Percentiles rank a stretch among this genome's conserved stretches.
phyloP scores from a whole-genome alignment of 1,284 basidiomycete species.

The Trametes pubescens region DNA sequence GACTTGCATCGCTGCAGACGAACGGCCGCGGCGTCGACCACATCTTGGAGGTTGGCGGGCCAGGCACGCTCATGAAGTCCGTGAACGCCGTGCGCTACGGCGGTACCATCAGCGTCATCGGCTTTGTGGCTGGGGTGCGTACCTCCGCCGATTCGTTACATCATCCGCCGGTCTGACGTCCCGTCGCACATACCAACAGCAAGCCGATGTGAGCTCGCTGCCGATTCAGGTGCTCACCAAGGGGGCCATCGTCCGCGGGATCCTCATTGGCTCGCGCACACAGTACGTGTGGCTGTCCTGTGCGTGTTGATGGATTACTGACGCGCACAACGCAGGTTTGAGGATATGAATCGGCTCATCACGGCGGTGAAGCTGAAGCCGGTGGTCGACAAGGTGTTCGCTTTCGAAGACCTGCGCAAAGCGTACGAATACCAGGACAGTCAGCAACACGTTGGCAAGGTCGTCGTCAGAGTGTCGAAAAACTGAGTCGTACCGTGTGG shows the following conservation, averaged over 20 bases:
- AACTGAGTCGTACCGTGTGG: conserved; percentile 15
- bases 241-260: conserved; percentile 5
- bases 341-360: conserved; percentile 49
- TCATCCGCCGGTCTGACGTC: background rate
- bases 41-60: conserved; percentile 53
- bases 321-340: conserved; percentile 37
- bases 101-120: conserved; percentile 51
- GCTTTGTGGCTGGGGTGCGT: conserved; percentile 45
- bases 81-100: conserved; percentile 45
- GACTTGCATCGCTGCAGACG: conserved; percentile 26
- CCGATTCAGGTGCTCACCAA: conserved; percentile 5
- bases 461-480: conserved; percentile 44
- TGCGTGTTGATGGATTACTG: background rate
- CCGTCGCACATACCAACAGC: background rate
- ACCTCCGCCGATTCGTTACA: background rate
- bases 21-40: conserved; percentile 52
- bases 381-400: conserved; percentile 51
- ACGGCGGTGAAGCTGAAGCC: conserved; percentile 45
- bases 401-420: conserved; percentile 47
- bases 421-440: conserved; percentile 49
- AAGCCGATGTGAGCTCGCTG: conserved; percentile 14
- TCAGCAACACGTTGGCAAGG: conserved; percentile 48
- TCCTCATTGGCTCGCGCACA: conserved; percentile 14
- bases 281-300: background rate
- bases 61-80: conserved; percentile 50